A percentile compares a stretch with the other conserved stretches of the same genome.
Evolutionary conservation across 495 filamentous ascomycete genomes (phyloP).

Genomic region (Lepidopterella palustris): DNA sequence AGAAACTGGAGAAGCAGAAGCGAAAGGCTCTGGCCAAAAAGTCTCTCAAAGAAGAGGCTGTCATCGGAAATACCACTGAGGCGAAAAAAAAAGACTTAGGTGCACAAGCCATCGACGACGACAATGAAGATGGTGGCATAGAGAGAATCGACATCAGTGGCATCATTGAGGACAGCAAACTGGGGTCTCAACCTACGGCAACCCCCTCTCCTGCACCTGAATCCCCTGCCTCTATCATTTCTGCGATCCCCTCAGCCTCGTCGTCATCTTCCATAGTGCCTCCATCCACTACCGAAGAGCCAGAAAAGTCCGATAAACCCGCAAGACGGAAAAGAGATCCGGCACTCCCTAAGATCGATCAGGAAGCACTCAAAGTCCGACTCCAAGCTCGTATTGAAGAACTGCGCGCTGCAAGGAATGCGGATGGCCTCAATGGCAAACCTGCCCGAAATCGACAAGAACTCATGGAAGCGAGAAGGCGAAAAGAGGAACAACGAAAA

Average conservation of each 20-base stretch:
- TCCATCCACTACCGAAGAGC: constrained; percentile 4
- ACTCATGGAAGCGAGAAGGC: constrained; percentile 77
- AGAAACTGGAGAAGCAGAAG: constrained; percentile 43
- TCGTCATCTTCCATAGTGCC: constrained; percentile 33
- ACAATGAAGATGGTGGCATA: constrained; percentile 11
- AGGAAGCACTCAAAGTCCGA: constrained; percentile 60
- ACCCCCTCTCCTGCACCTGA: constrained; percentile 2
- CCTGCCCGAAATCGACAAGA: constrained; percentile 79
- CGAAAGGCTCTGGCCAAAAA: constrained; percentile 42
- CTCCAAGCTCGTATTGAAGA: constrained; percentile 74
- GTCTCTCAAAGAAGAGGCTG: constrained; percentile 24
- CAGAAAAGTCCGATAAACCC: constrained; percentile 41
- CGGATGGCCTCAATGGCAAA: constrained; percentile 69
- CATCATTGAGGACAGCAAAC: constrained; percentile 23
- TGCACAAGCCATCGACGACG: constrained; percentile 7
- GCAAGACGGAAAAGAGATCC: constrained; percentile 38
- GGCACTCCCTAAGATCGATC: constrained; percentile 46
- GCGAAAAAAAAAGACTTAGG: constrained; percentile 15
- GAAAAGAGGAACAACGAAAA: constrained; percentile 78
- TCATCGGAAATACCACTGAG: constrained; percentile 12
- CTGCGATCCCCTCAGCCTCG: constrained; percentile 22
- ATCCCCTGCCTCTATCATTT: background rate
- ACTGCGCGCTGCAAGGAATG: constrained; percentile 73
- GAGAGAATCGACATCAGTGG: constrained; percentile 33
- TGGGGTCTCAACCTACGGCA: background rate